Evolutionary conservation across 495 filamentous ascomycete genomes (phyloP), one percentile per base, ranked within the genome.

Genomic region (Monascus purpureus): DNA sequence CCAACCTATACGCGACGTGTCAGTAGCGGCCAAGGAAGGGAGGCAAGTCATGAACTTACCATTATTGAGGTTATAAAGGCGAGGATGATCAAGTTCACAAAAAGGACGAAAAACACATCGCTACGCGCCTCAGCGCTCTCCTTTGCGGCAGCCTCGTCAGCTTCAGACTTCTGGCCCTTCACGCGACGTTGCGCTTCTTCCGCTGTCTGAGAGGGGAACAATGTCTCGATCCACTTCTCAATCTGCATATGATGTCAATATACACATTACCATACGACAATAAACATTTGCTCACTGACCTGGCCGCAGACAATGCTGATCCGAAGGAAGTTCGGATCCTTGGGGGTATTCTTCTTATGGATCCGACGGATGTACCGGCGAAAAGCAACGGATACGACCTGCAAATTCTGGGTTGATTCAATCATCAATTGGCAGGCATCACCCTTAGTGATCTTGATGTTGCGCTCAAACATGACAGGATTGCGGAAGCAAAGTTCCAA

Each of bases 361-460:
- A 97, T 95, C 50, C 69, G 70, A 41, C 82, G 74, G 4, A 72
- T 63, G 49, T 88, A 87, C 23, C 52, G 56, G 42, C 72, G 70
- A 65, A 96, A 95, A 20, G 80, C 68, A 0, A 81, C 74, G 48
- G 80, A 93, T 11, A 93, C 66, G 4, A 78, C 58, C 17, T 67
- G 67, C 20, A 96, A 63, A 46, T 94, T 96, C 45, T 93, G 86
- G 6, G 86, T 87, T 8, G 83, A 92, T 40, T 93, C 73, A 34
- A 77, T 64, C 92, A 97, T 95, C 40, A 95, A 59, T 28, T 77
- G 63, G 53, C 90, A 97, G 13, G 90, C 87, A 41, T 88, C 72
- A 13, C 90, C 90, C 63, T 94, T 95, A 32, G 82, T 88, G 51
- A 96, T 94, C 62, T 97, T 97, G 61, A 97, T 64, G 42, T 94